Conservation (phyloP, 2,329 filamentous ascomycete species). For the Aspergillus pseudoglaucus region DNA sequence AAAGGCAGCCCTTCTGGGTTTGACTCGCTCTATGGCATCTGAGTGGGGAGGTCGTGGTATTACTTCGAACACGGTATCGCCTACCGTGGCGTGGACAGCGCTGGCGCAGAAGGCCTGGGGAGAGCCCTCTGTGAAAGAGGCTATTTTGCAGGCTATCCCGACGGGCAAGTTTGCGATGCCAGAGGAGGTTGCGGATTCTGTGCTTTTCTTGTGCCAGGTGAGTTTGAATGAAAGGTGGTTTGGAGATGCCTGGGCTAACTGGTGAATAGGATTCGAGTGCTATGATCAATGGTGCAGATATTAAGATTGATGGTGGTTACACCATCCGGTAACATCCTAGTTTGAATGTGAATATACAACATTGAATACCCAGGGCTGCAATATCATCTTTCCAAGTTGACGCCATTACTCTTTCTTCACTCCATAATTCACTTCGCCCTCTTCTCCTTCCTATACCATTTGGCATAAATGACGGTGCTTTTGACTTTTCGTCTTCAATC, state of each 20-base stretch:
- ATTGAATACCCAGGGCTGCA: no score
- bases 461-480: no score
- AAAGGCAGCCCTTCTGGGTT: constrained; percentile 40
- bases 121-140: constrained; percentile 27
- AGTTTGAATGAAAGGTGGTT: neutral
- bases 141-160: constrained; percentile 33
- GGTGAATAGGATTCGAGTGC: constrained; percentile 29
- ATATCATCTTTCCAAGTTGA: no score
- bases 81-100: constrained; percentile 43
- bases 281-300: constrained; percentile 38
- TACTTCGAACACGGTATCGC: constrained; percentile 41
- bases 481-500: no score
- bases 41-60: constrained; percentile 44
- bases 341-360: neutral
- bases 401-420: no score
- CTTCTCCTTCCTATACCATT: no score
- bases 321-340: constrained; percentile 24
- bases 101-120: constrained; percentile 41
- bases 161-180: constrained; percentile 35
- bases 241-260: neutral
- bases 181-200: constrained; percentile 34
- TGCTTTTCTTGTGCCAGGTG: constrained; percentile 35
- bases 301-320: constrained; percentile 36
- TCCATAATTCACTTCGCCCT: no score
- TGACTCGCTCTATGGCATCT: constrained; percentile 42